Evolutionary conservation across 2,329 filamentous ascomycete genomes (phyloP), one percentile per base, ranked within the genome.

Genomic region (Tolypocladium nubicola): DNA sequence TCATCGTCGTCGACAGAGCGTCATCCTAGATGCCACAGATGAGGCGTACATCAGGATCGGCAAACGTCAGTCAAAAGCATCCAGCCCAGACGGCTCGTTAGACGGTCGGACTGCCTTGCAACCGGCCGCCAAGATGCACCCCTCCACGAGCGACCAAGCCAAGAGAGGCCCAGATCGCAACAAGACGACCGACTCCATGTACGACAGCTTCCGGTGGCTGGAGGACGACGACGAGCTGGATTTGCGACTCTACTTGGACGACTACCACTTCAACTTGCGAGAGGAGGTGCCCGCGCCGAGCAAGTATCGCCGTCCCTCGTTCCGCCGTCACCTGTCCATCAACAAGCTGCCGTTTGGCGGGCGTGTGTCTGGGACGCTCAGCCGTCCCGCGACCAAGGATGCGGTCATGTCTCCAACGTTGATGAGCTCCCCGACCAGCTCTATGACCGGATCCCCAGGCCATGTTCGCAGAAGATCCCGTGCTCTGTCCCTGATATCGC

Each of bases 171-270:
- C 62, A 30, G 63, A 63, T 38, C 26, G 47, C 35, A 61, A 61
- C 5, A 63, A 63, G 37, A 66, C 80, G 63, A 72, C 80, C 40
- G 77, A 82, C 54, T 80, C 80, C 1, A 75, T 88, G 58, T 82
- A 83, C 54, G 84, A 90, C 60, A 86, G 79, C 66, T 87, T 90
- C 62, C 79, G 84, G 53, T 90, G 87, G 86, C 74, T 90, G 33
- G 87, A 91, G 37, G 85, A 89, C 58, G 84, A 89, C 56, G 81
- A 86, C 21, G 82, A 88, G 55, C 74, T 92, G 38, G 87, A 92
- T 64, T 70, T 87, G 30, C 77, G 81, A 50, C 76, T 92, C 41
- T 79, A 79, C 41, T 72, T 90, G 38, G 85, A 90, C 66, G 85
- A 89, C 66, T 88, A 89, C 65, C 85, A 88, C 65, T 75, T 80